Conservation (phyloP, 2,329 filamentous ascomycete species). For the Aspergillus sp. region DNA sequence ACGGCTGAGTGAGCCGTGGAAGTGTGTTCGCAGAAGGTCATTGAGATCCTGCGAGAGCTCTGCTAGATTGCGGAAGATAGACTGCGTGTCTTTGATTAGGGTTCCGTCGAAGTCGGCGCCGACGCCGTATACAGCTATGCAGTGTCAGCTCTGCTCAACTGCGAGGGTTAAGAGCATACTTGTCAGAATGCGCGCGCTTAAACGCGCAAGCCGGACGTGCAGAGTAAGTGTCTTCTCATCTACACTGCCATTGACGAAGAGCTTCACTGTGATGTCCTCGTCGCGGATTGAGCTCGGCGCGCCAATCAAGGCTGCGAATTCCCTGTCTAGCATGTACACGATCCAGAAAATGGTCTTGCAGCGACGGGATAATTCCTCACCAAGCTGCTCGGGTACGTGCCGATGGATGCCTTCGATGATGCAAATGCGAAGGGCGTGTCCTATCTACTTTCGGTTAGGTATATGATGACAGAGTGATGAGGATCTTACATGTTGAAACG, state of each 20-base stretch:
- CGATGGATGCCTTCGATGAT: constrained; percentile 30
- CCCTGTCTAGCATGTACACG: constrained; percentile 29
- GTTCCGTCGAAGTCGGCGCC: constrained; percentile 24
- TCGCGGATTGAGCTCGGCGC: constrained; percentile 29
- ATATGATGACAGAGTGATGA: not conserved
- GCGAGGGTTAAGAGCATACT: constrained; percentile 10
- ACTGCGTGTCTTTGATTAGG: constrained; percentile 25
- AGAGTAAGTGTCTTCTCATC: constrained; percentile 17
- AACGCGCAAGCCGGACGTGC: constrained; percentile 25
- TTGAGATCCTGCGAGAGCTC: constrained; percentile 26
- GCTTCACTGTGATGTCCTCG: constrained; percentile 27
- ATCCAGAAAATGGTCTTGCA: constrained; percentile 30
- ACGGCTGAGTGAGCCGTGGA: constrained; percentile 24
- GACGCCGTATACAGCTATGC: constrained; percentile 26
- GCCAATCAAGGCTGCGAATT: constrained; percentile 28
- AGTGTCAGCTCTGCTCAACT: not conserved
- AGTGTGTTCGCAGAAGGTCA: constrained; percentile 22
- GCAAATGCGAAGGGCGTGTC: constrained; percentile 26
- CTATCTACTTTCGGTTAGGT: constrained; percentile 17
- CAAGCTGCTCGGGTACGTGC: constrained; percentile 25
- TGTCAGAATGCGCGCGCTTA: constrained; percentile 28
- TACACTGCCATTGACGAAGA: constrained; percentile 2
- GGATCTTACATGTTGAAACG: constrained; percentile 39
- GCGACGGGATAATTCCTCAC: constrained; percentile 18
- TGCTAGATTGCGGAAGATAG: constrained; percentile 26